Evolutionary conservation across 208 protist genomes (phyloP), one percentile per base, ranked within the genome.

Genomic region (Strigomonas culicis): DNA sequence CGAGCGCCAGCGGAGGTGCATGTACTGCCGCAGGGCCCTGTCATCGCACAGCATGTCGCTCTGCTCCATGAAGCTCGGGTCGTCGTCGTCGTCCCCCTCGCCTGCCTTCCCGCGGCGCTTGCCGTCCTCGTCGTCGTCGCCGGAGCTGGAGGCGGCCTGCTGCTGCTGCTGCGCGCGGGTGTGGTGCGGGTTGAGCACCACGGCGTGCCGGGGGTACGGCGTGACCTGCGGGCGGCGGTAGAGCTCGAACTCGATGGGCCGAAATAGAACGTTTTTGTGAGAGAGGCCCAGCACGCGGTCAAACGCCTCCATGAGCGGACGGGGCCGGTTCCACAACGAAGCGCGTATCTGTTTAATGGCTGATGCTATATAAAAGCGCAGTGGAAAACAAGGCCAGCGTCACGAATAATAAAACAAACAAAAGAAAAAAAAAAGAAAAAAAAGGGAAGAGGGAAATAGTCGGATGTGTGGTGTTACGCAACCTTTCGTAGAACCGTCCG

Each of bases 131-230:
- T 67, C 66, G n/a, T 59, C 61, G 24, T 44, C 32, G 43, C 58
- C 52, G 27, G 22, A 21, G 21, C 51, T 53, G 1, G 62, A 43
- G 7, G 49, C 63, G 25, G 71, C 49, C 13, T 70, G 55, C 22
- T 74, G 66, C 19, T 32, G 55, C n/a, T 51, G 49, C 22, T 73
- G 58, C 44, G 83, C 71, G 31, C 62, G 69, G 10, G 90, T 86
- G 81, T 93, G 87, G 17, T 88, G 84, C 27, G 86, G 85, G 62
- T 96, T 96, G 44, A 96, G 77, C 21, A 96, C 86, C 65, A 86
- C 70, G n/a, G 90, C 90, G 66, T 86, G 78, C n/a, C 81, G 79
- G 24, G 90, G 90, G 76, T 96, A 96, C 63, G 82, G 77, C 19
- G 85, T 70, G 10, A 93, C 75, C 30, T 84, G 83, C 34, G 90